Evolutionary conservation across 257 asterid genomes (phyloP), one percentile per base, ranked within the genome.

Genomic region (Haberlea rhodopensis): DNA sequence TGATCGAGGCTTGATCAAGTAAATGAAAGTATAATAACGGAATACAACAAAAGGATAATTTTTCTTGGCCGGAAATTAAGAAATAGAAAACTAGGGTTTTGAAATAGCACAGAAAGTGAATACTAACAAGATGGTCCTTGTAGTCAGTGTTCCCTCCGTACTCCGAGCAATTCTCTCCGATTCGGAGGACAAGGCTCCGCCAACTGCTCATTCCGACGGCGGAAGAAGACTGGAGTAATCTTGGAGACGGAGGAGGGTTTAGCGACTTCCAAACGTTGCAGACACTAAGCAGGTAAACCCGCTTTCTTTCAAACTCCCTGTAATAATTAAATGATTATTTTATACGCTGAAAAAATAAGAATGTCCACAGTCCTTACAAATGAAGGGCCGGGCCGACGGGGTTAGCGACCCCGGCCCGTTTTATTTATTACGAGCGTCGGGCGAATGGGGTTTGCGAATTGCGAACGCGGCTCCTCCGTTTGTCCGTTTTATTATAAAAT

Each of bases 131-230:
- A 73, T 94, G 99, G 72, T 94, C 99, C 72, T 83, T 94, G 84
- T 78, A 76, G 62, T 94, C 97, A 21, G 74, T 78, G 52, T 75
- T 85, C 6, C 90, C 94, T 40, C 95, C 97, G 74, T 89, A 92
- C 75, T 92, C 99, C 1, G 95, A 48, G 85, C 87, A 81, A 55
- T 87, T 92, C 67, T 92, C 99, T n/a, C 97, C 99, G 40, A 92
- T 73, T 34, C 99, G 97, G 55, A 94, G 86, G 64, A 94, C 73
- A 71, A 90, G 67, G 37, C 62, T 76, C 69, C 82, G 76, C 99
- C 99, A 94, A 55, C 89, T 86, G 63, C 95, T 87, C 97, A 89
- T 92, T 67, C 71, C 72, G 60, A 4, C 77, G 70, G 61, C 63
- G 63, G 67, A 66, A 53, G 69, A 63, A 55, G 64, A 52, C 56